Base-by-base conservation (phyloP, 2,329 filamentous ascomycete genomes). In the Microdochium bolleyi region DNA sequence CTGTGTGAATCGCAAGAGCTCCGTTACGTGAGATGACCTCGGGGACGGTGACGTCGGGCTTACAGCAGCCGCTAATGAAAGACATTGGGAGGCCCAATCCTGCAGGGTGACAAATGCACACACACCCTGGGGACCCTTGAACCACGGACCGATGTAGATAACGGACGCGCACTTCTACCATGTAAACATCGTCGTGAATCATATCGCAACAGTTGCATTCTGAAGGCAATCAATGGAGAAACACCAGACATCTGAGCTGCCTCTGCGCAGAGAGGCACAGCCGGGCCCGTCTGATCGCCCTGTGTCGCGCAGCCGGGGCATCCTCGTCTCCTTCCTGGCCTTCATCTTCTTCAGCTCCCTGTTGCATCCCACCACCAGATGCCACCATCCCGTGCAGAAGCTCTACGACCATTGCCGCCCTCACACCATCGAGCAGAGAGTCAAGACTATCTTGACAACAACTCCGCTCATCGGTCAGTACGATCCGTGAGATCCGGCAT, bases 361-460 rank as follows among this genome's bases (percentile, higher is more conserved):
- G n/a, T 19, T 46, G 21, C n/a, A 46, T 22, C 41, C 41, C 21
- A 46, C 41, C 41, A 46, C 41, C 16, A 46, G 41, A 13, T 24
- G 21, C 41, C 19, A 46, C 21, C 41, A 46, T 13, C 41, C 41
- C 9, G 41, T 22, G 16, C 41, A 46, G 19, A 46, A 46, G 19
- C 41, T 46, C 14, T 46, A 46, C 41, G 41, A 25, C 13, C 48
- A 49, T 24, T 49, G 24, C 13, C 48, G 24, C 24, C 24, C 48
- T 16, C 48, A 19, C 14, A 50, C 49, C 22, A 32, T 50, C 13
- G 49, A 50, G n/a, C 30, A 50, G 49, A 32, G 49, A 27, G 49
- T 38, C 49, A 32, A 14, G n/a, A 37, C 22, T 11, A 50, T 50
- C 22, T 21, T 50, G 22, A 30, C 49, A 14, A 32, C 24, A 9